Base-by-base conservation (phyloP, 371 early-diverging fungal genomes). In the Fennellomyces sp. region DNA sequence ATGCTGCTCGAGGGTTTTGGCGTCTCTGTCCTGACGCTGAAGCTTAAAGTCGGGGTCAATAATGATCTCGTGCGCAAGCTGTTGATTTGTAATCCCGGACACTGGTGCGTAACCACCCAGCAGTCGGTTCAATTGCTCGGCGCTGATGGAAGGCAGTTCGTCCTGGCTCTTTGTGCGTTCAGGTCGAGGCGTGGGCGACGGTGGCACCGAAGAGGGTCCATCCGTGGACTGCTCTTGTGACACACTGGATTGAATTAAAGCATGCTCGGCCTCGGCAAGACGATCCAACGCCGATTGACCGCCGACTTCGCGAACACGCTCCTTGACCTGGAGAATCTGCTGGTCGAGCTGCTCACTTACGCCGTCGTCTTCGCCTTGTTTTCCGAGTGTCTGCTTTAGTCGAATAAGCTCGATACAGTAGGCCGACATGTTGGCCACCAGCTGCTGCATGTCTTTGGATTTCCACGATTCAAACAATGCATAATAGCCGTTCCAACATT, bases 51-150 rank as follows among this genome's bases (percentile, higher is more conserved):
- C 84, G 6, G 92, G 94, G 64, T 92, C 83, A 69, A 91, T 60
- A 51, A 90, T 79, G 31, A 93, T 65, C 68, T 93, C 92, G 68
- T 93, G 94, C 0, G 91, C 91, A 47, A 93, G 66, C 65, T 87
- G 78, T 28, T 87, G 88, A 65, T 91, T 92, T 17, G 80, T 75
- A 39, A 65, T 56, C 31, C 63, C 65, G 26, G 61, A 52, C 8
- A 54, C 48, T 25, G 65, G 60, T 1, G 63, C 53, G 47, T 62
- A 75, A 0, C 68, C 62, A 21, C 56, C 56, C 15, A 78, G 45
- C 21, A 78, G 33, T 39, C 62, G 61, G 8, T 41, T 48, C 30
- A 78, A 17, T 39, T 78, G 70, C 26, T 73, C 68, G 5, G 61
- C 48, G 7, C 39, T 51, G 2, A 54, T 52, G 23, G 28, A 42